These are phyloP conservation scores for Cytauxzoon felis DNA, from an alignment of 169 alveolate species.

Conservation along the genomic window DNA sequence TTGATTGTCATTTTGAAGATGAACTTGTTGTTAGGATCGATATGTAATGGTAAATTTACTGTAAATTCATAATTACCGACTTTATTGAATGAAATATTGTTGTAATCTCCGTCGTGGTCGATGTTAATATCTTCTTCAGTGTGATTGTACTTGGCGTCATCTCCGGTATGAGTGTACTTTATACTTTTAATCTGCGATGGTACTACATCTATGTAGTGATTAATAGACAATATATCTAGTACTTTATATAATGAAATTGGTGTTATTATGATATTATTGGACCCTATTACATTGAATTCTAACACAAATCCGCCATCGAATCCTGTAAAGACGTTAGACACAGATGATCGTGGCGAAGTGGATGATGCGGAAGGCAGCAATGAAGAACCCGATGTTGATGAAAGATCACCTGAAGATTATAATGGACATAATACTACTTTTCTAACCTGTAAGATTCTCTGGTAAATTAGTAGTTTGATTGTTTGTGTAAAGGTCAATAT, in stretches of 20 bases:
- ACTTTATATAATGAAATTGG: constrained; percentile 30
- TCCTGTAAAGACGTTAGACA: too few species aligned
- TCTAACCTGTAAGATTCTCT: background rate
- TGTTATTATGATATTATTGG: too few species aligned
- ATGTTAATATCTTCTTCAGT: background rate
- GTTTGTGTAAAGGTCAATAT: constrained; percentile 30
- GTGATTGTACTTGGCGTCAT: background rate
- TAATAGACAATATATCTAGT: constrained; percentile 31
- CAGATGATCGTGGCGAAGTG: too few species aligned
- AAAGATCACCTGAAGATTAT: too few species aligned
- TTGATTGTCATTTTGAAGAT: constrained; percentile 2
- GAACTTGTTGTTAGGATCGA: background rate
- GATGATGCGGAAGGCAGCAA: too few species aligned
- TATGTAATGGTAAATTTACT: background rate
- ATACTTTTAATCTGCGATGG: constrained; percentile 26
- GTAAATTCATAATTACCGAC: constrained; percentile 13
- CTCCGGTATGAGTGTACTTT: background rate
- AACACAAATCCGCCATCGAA: too few species aligned
- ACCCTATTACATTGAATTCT: too few species aligned
- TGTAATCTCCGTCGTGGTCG: too few species aligned
- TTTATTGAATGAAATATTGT: background rate
- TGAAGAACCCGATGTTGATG: too few species aligned
- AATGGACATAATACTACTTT: too few species aligned
- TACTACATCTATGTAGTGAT: constrained; percentile 23
- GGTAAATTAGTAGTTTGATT: background rate